Conservation (phyloP, 2,329 filamentous ascomycete species). For the Phyllosticta ampelicida region DNA sequence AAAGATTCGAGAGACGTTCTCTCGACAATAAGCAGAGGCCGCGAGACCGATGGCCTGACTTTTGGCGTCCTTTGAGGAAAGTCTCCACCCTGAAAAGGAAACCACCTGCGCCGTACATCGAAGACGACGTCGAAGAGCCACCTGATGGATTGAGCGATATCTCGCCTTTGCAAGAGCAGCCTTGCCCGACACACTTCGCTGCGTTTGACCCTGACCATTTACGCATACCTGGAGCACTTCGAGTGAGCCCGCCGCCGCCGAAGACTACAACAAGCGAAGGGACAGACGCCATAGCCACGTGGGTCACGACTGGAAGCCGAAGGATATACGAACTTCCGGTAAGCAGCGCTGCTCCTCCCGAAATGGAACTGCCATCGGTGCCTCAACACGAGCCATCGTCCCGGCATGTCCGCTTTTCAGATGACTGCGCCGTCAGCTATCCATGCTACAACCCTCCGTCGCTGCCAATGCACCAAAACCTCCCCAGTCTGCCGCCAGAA, state of each 20-base stretch:
- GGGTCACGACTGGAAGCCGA: neutral
- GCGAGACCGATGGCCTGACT: neutral
- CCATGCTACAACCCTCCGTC: neutral
- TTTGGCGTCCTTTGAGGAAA: neutral
- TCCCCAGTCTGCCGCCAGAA: neutral
- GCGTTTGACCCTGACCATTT: constrained; percentile 7
- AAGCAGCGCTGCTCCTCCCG: neutral
- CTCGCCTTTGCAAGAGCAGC: neutral
- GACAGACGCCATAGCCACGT: constrained; percentile 1
- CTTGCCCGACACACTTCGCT: neutral
- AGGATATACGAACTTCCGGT: constrained; percentile 4
- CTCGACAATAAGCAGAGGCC: neutral
- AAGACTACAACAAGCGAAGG: constrained; percentile 2
- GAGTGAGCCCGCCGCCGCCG: neutral
- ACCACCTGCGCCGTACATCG: neutral
- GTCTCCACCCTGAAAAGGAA: neutral
- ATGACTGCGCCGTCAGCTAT: neutral
- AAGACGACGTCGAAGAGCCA: constrained; percentile 1
- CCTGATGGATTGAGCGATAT: neutral
- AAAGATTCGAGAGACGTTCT: neutral
- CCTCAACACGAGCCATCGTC: neutral
- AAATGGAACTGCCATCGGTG: neutral
- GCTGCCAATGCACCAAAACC: neutral
- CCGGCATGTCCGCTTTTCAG: neutral
- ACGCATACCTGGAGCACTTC: constrained; percentile 1